Evolutionary conservation across 768 basidiomycete species (phyloP).

Genomic region (Infundibulicybe gibba): DNA sequence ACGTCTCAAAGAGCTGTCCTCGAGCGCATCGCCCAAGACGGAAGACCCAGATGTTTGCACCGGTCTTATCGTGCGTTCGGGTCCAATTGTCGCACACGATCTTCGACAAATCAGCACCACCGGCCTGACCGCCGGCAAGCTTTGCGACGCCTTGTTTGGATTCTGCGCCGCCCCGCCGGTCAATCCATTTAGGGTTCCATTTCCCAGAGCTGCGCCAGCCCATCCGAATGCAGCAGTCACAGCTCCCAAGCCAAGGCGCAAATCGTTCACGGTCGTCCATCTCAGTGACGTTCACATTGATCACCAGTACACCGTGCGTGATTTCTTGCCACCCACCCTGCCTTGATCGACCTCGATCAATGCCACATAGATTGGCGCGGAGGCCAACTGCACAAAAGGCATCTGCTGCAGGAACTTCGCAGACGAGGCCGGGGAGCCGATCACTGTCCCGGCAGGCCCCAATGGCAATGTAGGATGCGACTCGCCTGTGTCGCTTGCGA

Average conservation of each 20-base stretch:
- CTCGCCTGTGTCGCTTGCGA: slow-evolving; percentile 41
- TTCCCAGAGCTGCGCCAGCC: slow-evolving; percentile 38
- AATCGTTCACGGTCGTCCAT: slow-evolving; percentile 54
- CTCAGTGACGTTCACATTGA: slow-evolving; percentile 66
- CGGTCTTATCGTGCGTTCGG: slow-evolving; percentile 46
- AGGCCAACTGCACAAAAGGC: slow-evolving; percentile 56
- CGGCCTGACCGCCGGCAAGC: slow-evolving; percentile 47
- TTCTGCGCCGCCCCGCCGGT: slow-evolving; percentile 49
- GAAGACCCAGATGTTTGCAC: slow-evolving; percentile 57
- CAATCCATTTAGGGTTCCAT: slow-evolving; percentile 36
- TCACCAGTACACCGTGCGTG: slow-evolving; percentile 44
- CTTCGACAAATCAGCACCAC: slow-evolving; percentile 44
- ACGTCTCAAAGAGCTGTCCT: neutral
- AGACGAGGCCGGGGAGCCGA: slow-evolving; percentile 27
- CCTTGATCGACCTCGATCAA: neutral
- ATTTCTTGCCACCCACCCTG: neutral
- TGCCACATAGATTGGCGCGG: slow-evolving; percentile 39
- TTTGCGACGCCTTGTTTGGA: slow-evolving; percentile 54
- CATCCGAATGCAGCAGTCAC: slow-evolving; percentile 27
- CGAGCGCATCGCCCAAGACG: slow-evolving; percentile 24
- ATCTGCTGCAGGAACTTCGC: slow-evolving; percentile 57
- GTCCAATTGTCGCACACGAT: slow-evolving; percentile 55
- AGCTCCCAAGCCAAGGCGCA: slow-evolving; percentile 26
- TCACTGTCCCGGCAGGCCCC: slow-evolving; percentile 42
- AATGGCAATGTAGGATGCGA: slow-evolving; percentile 51